Conservation (phyloP, 371 early-diverging fungal genomes). For the Funneliformis caledonium region DNA sequence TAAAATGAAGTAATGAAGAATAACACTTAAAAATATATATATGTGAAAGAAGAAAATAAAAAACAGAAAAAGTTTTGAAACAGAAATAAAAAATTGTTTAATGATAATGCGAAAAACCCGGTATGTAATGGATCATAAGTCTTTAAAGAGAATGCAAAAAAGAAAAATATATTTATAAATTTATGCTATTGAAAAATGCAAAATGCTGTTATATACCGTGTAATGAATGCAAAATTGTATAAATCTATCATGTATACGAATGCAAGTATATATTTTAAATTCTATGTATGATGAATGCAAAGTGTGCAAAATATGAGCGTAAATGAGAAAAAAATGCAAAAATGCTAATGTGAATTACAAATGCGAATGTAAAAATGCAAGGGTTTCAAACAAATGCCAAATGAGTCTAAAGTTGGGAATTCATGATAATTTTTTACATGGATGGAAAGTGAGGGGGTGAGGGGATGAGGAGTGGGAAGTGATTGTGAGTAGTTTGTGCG, state of each 20-base stretch:
- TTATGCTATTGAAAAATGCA: too few relatives aligned
- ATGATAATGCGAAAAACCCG: too few relatives aligned
- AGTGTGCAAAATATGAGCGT: background rate
- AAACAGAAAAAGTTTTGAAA: background rate
- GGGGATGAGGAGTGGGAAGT: background rate
- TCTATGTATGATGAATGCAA: conserved; percentile 18
- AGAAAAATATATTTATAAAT: too few relatives aligned
- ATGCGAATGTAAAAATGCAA: conserved; percentile 22
- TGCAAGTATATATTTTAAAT: background rate
- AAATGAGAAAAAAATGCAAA: background rate
- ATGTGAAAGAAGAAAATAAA: background rate
- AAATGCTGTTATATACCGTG: background rate
- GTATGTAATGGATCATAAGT: too few relatives aligned
- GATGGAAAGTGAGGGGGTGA: background rate
- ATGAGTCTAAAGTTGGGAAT: background rate
- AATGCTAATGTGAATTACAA: background rate
- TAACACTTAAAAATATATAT: background rate
- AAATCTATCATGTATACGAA: conserved; percentile 5
- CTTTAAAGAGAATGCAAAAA: too few relatives aligned
- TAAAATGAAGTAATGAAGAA: background rate
- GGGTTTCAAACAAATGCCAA: conserved; percentile 2
- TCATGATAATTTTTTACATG: conserved; percentile 26
- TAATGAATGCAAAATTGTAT: background rate
- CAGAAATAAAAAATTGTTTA: too few relatives aligned
- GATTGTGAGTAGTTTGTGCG: background rate